Evolutionary conservation across 2,329 filamentous ascomycete species (phyloP).

Genomic region (Cytospora chrysosperma): DNA sequence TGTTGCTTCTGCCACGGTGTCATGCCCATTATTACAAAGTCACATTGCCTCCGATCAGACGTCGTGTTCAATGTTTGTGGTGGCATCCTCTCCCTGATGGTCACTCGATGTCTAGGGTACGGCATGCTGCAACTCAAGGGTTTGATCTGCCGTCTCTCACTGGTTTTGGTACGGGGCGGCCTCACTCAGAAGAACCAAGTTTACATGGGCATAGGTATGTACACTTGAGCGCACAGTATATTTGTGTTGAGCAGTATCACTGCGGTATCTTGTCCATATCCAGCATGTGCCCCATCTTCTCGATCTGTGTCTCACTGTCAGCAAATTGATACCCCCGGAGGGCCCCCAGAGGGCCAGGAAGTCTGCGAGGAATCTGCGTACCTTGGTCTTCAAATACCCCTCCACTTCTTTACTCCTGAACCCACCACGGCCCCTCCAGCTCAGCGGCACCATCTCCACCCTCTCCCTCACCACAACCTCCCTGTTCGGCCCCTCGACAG

Average conservation of each 20-base stretch:
- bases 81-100: no score
- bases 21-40: no score
- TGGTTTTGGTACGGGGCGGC: neutral
- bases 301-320: constrained; percentile 55
- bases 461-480: constrained; percentile 86
- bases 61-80: no score
- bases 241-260: neutral
- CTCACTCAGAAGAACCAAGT: neutral
- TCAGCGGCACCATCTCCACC: constrained; percentile 92
- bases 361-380: constrained; percentile 42
- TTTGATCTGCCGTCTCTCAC: neutral
- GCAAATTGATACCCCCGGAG: no score
- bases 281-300: constrained; percentile 84
- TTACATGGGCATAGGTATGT: neutral
- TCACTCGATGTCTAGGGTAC: neutral
- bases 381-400: constrained; percentile 93
- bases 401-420: constrained; percentile 88
- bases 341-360: neutral
- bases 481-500: constrained; percentile 85
- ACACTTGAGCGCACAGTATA: neutral
- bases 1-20: no score
- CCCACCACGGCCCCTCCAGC: constrained; percentile 83
- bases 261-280: constrained; percentile 46
- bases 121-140: neutral
- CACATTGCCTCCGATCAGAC: no score